phyloP scores from a whole-genome alignment of 352 stramenopile genomes.

The Phytophthora brassicae region DNA sequence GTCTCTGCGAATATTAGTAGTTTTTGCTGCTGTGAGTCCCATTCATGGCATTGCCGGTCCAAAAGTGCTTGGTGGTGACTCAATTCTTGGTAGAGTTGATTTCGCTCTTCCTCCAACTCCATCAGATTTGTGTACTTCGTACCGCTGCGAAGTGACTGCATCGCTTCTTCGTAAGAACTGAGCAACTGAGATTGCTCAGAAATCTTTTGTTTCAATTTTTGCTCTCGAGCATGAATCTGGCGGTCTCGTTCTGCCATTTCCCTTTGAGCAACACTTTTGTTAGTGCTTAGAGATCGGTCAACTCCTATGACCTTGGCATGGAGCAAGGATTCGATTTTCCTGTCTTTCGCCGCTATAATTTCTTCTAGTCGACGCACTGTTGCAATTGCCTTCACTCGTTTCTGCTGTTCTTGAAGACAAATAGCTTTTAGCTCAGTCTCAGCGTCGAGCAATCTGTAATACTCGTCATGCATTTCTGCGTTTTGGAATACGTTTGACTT shows the following conservation, averaged over 20 bases:
- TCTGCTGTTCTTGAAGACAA: slow-evolving; percentile 52
- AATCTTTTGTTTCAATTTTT: slow-evolving; percentile 57
- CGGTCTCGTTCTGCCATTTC: slow-evolving; percentile 50
- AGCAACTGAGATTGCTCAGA: slow-evolving; percentile 57
- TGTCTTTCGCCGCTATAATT: slow-evolving; percentile 66
- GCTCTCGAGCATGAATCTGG: slow-evolving; percentile 45
- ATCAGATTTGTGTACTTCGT: slow-evolving; percentile 56
- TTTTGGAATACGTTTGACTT: slow-evolving; percentile 53
- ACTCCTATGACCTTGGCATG: slow-evolving; percentile 34
- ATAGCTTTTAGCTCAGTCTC: slow-evolving; percentile 50
- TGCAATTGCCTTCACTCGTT: slow-evolving; percentile 48
- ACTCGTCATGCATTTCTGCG: slow-evolving; percentile 63
- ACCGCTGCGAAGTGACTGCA: slow-evolving; percentile 52
- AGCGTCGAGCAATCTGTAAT: slow-evolving; percentile 55
- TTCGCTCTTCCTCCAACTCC: slow-evolving; percentile 62
- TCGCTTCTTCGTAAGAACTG: slow-evolving; percentile 55
- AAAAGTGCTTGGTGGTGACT: slow-evolving; percentile 37
- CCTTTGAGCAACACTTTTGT: slow-evolving; percentile 27
- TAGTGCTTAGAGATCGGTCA: slow-evolving; percentile 8
- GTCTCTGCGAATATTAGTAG: slow-evolving; percentile 29
- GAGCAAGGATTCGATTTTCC: slow-evolving; percentile 64
- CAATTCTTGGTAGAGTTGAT: slow-evolving; percentile 50
- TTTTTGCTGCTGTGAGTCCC: slow-evolving; percentile 34
- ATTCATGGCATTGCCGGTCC: slow-evolving; percentile 28
- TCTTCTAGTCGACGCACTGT: slow-evolving; percentile 60